These are phyloP conservation scores for Talaromyces sp. DNA, from an alignment of 2,329 filamentous ascomycete genomes.

Conservation along the genomic window DNA sequence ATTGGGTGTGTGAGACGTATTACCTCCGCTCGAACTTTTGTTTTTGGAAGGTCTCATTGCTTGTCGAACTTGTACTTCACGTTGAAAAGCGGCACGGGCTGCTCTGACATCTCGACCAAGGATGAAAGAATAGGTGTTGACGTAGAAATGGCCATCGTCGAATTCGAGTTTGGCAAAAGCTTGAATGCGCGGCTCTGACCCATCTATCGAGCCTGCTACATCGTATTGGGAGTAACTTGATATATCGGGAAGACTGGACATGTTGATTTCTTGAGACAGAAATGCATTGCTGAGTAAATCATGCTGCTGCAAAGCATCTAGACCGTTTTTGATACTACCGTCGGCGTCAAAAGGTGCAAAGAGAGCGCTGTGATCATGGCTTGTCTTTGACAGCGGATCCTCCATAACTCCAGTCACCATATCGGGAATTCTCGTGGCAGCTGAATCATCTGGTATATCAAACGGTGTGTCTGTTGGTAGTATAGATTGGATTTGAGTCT, in stretches of 20 bases:
- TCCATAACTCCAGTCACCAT: slow-evolving; percentile 32
- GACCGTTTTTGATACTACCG: slow-evolving; percentile 31
- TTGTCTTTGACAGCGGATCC: slow-evolving; percentile 31
- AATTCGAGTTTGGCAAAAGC: slow-evolving; percentile 64
- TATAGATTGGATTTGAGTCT: neutral
- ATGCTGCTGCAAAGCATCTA: slow-evolving; percentile 39
- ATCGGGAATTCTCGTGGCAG: slow-evolving; percentile 22
- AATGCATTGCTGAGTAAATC: slow-evolving; percentile 40
- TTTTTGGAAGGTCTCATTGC: slow-evolving; percentile 37
- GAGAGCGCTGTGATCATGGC: slow-evolving; percentile 32
- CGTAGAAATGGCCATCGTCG: slow-evolving; percentile 63
- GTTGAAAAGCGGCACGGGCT: slow-evolving; percentile 45
- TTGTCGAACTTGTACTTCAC: slow-evolving; percentile 43
- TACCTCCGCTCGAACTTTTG: slow-evolving; percentile 47
- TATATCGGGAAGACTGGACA: slow-evolving; percentile 26
- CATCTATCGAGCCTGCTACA: slow-evolving; percentile 33
- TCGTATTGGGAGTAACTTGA: slow-evolving; percentile 34
- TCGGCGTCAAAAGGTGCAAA: slow-evolving; percentile 36
- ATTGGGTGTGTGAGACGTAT: slow-evolving; percentile 44
- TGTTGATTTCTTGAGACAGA: slow-evolving; percentile 31
- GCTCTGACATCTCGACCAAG: slow-evolving; percentile 60
- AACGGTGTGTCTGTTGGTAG: neutral
- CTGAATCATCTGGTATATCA: neutral
- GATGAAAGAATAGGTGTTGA: slow-evolving; percentile 61
- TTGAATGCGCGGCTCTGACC: slow-evolving; percentile 49